Conservation (phyloP, 2,329 filamentous ascomycete genomes). For the Trichoderma sp. region DNA sequence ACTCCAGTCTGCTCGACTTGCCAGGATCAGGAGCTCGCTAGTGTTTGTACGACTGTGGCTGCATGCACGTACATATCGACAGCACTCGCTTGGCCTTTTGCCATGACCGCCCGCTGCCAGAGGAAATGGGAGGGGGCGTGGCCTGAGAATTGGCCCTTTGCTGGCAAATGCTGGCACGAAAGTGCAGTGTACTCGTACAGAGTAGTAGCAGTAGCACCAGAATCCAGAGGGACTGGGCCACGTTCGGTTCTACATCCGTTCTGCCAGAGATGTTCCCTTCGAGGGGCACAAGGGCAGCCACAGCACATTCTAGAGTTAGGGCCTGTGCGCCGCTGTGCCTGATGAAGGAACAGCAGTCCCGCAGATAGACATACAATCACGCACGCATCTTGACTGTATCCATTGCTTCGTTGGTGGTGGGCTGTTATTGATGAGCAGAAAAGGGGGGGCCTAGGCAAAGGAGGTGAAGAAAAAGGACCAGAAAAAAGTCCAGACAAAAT, state of each 20-base stretch:
- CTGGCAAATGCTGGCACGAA: neutral
- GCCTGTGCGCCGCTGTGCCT: constrained; percentile 17
- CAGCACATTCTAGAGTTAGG: constrained; percentile 2
- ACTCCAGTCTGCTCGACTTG: neutral
- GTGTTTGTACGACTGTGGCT: constrained; percentile 7
- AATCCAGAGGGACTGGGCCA: constrained; percentile 17
- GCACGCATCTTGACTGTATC: neutral
- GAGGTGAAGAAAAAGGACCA: neutral
- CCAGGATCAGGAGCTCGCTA: constrained; percentile 3
- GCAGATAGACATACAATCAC: neutral
- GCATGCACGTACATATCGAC: constrained; percentile 14
- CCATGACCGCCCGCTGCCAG: constrained; percentile 17
- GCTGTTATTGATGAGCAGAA: neutral
- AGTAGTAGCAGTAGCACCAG: neutral
- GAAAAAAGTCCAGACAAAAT: neutral
- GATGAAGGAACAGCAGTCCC: constrained; percentile 15
- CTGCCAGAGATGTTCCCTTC: neutral
- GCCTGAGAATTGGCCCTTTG: neutral
- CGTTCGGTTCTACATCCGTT: constrained; percentile 21
- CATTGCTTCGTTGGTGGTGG: neutral
- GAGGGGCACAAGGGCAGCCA: neutral
- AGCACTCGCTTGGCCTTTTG: constrained; percentile 9
- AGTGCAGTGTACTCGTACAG: neutral
- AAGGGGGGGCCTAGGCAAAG: neutral
- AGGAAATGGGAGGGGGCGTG: constrained; percentile 14